These are phyloP conservation scores for Geranium incanum DNA, from an alignment of 441 rosid genomes.

Conservation along the genomic window DNA sequence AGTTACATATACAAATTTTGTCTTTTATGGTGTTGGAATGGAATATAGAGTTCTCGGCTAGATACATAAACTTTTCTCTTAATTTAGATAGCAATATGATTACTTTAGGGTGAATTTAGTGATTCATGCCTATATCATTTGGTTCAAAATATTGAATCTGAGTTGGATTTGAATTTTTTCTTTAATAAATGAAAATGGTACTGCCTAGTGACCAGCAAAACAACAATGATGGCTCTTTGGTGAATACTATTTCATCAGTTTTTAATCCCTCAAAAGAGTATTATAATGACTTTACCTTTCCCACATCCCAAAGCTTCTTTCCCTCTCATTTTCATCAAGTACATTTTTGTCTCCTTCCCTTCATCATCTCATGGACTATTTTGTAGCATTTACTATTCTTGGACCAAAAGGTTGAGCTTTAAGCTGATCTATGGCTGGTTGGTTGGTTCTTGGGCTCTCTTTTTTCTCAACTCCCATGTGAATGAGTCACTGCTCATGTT, in stretches of 20 bases:
- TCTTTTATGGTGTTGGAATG: too few species aligned
- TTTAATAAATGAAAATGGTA: not conserved
- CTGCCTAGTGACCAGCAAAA: not conserved
- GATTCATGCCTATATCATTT: too few species aligned
- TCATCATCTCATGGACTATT: not conserved
- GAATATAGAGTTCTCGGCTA: too few species aligned
- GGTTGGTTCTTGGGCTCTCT: not conserved
- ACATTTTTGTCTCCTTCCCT: constrained; percentile 30
- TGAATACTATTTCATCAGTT: not conserved
- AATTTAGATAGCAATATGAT: too few species aligned
- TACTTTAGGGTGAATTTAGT: too few species aligned
- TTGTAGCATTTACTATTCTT: too few species aligned
- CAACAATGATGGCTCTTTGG: not conserved
- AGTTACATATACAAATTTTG: too few species aligned
- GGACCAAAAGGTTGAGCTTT: too few species aligned
- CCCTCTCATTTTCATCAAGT: constrained; percentile 32
- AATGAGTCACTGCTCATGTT: constrained; percentile 1
- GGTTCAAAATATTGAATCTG: too few species aligned
- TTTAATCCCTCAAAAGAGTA: not conserved
- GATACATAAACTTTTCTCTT: too few species aligned
- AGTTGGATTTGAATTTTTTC: too few species aligned
- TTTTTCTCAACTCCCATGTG: not conserved
- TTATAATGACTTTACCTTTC: not conserved
- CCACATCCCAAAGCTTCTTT: constrained; percentile 26
- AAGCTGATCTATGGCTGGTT: not conserved